Evolutionary conservation across 257 asterid species (phyloP), one percentile per base, ranked within the genome.

Genomic region (Nicotiana sylvestris): DNA sequence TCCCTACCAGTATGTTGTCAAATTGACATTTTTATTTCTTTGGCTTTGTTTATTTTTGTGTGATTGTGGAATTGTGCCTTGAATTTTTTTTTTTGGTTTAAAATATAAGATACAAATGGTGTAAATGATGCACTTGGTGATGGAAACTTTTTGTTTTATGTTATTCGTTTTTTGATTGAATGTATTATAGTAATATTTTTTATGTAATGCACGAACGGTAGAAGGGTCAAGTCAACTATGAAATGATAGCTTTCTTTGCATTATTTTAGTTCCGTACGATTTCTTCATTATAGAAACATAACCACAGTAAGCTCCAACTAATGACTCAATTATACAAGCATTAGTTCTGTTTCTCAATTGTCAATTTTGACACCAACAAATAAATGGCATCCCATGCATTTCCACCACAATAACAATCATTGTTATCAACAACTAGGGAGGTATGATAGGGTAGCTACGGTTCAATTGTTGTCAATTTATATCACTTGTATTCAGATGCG

Each of bases 361-460:
- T 49, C 43, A 21, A 72, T 43, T 27, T 4, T 74, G 43, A 74
- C 49, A 7, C 64, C 62, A 74, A 72, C 79, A 72, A 72, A 25
- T 72, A 7, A 3, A 74, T 49, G 64, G 27, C 80, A 74, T 74
- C 80, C 79, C 62, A 74, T 46, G 80, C 80, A 51, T 37, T 74
- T 74, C 25, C 27, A 74, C 25, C 8, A 15, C 32, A 27, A 13
- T 49, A 74, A 43, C 51, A 43, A 43, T 2, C 51, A 43, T 43
- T 43, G 11, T 43, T 43, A 10, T 43, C 51, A 43, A 43, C 51
- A 43, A 9, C 51, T 10, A 10, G 3, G 11, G 51, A 43, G 3
- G 12, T 8, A 6, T 43, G 11, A 35, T 35, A 35, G 1, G 39
- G 39, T 35, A 35, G 39, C 39, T 35, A 35, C 8, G 5, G 39